A percentile compares a stretch with the other conserved stretches of the same genome.
These are phyloP conservation scores for Rubus idaeus DNA, from an alignment of 306 rosid genomes.

Conservation along the genomic window DNA sequence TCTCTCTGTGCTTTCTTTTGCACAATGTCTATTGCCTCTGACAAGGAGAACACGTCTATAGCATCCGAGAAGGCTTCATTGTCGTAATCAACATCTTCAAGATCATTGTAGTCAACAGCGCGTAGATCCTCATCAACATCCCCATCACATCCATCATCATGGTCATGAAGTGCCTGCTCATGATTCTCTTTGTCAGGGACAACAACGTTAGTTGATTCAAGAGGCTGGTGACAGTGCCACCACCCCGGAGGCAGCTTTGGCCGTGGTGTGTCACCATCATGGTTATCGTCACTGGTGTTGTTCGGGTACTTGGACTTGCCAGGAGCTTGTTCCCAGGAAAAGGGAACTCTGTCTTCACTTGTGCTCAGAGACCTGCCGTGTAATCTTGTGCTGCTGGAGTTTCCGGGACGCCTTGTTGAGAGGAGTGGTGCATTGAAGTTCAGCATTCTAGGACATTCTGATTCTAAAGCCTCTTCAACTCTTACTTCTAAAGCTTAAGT, in stretches of 20 bases:
- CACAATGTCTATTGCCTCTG: constrained; percentile 85
- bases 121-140: constrained; percentile 15
- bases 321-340: constrained; percentile 79
- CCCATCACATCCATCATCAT: constrained; percentile 22
- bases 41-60: constrained; percentile 63
- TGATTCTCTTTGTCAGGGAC: neutral
- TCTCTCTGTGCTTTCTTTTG: constrained; percentile 41
- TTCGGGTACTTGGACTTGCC: constrained; percentile 63
- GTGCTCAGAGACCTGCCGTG: constrained; percentile 17
- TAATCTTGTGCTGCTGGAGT: constrained; percentile 14
- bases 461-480: constrained; percentile 18
- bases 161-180: constrained; percentile 6
- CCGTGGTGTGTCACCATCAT: constrained; percentile 40
- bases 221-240: constrained; percentile 40
- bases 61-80: constrained; percentile 46
- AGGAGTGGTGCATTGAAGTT: constrained; percentile 70
- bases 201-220: constrained; percentile 9
- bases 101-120: constrained; percentile 9
- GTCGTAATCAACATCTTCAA: neutral
- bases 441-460: constrained; percentile 53
- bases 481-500: constrained; percentile 22
- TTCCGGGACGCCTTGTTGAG: constrained; percentile 53
- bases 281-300: neutral
- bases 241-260: constrained; percentile 57
- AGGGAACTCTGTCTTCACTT: constrained; percentile 58